Base-by-base conservation (phyloP, 2,329 filamentous ascomycete genomes). In the Diaporthe sp. region DNA sequence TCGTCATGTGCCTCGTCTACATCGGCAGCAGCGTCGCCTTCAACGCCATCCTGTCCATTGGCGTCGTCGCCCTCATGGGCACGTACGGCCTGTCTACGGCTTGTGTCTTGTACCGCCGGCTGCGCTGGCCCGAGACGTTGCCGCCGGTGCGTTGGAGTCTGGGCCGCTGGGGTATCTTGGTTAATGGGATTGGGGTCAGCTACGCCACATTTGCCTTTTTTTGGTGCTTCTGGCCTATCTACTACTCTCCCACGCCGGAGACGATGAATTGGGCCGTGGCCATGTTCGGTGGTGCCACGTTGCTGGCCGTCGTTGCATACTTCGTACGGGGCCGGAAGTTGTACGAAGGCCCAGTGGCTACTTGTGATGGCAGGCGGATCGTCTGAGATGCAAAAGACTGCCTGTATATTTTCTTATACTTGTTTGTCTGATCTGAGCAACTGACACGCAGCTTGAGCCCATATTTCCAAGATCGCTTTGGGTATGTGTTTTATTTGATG, bases 201-300 rank as follows among this genome's bases (percentile, higher is more conserved):
- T 90, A 87, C 78, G 82, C 87, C n/a, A 78, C 83, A 0, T 83
- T 87, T 63, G 83, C 86, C 4, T 85, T 88, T 71, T 83, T 89
- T 74, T 87, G 89, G 78, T 83, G 83, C 60, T 88, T 88, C 76
- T 90, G 88, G 80, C 88, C 89, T 0, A 78, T 81, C 0, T 74
- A 78, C 5, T 80, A 84, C 55, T 78, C 81, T 2, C 84, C 87
- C 2, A 84, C 81, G 2, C 79, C 82, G 2, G 78, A 78, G 17
- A 84, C 83, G 3, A 88, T 89, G 83, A 90, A 90, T 79, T 90
- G 87, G 87, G 85, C 85, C 34, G 79, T 84, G 28, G 81, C 87
- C 6, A 84, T 89, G 61, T 87, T 88, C 58, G 79, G 78, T 28
- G 81, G 80, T 2, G 82, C 85, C 22, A 83, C 87, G 72, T 53